Percentiles rank a stretch among this genome's conserved stretches.
These are phyloP conservation scores for Fusarium nygamai DNA, from an alignment of 2,329 filamentous ascomycete species.

Conservation along the genomic window DNA sequence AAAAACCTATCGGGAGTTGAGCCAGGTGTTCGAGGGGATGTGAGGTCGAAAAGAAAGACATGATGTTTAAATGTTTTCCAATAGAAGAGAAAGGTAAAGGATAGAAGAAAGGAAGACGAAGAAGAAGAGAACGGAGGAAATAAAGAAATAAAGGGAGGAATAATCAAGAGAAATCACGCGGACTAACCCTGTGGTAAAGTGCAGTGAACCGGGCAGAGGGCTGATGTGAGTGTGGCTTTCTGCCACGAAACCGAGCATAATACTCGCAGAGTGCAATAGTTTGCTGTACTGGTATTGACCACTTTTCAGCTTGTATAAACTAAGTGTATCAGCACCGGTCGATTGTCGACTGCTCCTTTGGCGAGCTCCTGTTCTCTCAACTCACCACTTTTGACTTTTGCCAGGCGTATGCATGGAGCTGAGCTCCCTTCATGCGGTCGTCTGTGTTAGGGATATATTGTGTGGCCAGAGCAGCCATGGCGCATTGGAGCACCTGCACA, in stretches of 20 bases:
- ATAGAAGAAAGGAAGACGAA: not conserved
- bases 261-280: conserved; percentile 65
- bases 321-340: conserved; percentile 43
- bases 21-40: conserved; percentile 23
- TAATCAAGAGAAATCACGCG: conserved; percentile 33
- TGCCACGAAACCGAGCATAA: conserved; percentile 64
- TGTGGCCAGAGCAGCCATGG: conserved; percentile 67
- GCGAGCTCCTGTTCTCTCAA: conserved; percentile 26
- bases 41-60: conserved; percentile 41
- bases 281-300: conserved; percentile 63
- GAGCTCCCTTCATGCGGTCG: conserved; percentile 60
- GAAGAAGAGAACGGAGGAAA: not conserved
- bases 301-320: conserved; percentile 53
- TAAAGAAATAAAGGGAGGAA: not conserved
- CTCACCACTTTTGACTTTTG: conserved; percentile 62
- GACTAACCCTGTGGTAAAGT: conserved; percentile 65
- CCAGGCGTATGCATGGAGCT: conserved; percentile 62
- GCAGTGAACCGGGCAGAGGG: conserved; percentile 61
- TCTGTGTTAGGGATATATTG: conserved; percentile 60
- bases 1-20: conserved; percentile 54
- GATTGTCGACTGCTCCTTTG: not conserved
- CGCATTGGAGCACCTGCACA: conserved; percentile 58
- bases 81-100: conserved; percentile 43
- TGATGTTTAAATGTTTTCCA: conserved; percentile 41
- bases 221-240: conserved; percentile 56